Conservation (phyloP, 345 rosid genomes). For the Hibiscus mutabilis region DNA sequence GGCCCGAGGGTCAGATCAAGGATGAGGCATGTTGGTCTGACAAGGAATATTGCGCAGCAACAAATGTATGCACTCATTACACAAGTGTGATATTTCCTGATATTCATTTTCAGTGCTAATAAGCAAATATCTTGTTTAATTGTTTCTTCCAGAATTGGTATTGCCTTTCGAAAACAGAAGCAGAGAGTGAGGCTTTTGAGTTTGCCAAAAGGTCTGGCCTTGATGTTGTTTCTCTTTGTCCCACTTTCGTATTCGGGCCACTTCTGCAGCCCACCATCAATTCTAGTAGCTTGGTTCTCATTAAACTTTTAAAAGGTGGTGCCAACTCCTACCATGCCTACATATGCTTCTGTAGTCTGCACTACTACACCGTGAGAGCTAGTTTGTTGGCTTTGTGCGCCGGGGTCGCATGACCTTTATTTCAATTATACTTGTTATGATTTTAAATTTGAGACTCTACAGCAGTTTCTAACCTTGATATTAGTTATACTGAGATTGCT, state of each 20-base stretch:
- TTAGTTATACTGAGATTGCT: background rate
- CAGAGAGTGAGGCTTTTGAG: constrained; percentile 64
- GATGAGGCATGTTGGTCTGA: constrained; percentile 68
- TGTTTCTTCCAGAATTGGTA: constrained; percentile 58
- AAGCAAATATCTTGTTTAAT: background rate
- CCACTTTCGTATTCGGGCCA: constrained; percentile 37
- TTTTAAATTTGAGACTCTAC: background rate
- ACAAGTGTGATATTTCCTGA: background rate
- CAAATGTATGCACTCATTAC: constrained; percentile 26
- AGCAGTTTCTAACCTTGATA: background rate
- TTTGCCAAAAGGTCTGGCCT: constrained; percentile 48
- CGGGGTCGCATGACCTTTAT: background rate
- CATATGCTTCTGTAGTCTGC: no score
- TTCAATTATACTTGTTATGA: background rate
- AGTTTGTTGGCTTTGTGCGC: no score
- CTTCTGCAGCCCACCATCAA: constrained; percentile 37
- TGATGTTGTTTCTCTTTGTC: constrained; percentile 45
- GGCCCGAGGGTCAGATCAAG: constrained; percentile 41
- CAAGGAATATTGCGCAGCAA: constrained; percentile 41
- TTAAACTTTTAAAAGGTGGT: constrained; percentile 56
- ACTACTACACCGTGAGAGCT: no score
- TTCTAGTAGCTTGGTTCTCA: constrained; percentile 37
- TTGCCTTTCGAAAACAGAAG: constrained; percentile 58
- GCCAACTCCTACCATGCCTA: background rate
- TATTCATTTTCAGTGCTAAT: background rate